Conservation (phyloP, 805 yeast genomes). For the Starmerella sp. region DNA sequence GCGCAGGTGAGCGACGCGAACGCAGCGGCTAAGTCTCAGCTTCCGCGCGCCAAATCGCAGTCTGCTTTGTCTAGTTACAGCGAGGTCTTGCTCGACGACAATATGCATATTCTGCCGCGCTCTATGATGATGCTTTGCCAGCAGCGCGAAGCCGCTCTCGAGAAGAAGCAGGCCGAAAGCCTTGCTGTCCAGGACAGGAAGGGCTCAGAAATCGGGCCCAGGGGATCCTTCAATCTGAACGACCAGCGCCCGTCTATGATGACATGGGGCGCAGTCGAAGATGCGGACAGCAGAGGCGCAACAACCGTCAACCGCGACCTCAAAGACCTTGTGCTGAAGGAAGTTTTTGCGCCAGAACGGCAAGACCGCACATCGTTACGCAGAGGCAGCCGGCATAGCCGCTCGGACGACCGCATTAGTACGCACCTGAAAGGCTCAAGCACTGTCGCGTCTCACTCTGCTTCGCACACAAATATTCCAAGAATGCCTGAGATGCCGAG, state of each 20-base stretch:
- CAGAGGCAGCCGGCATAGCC: background rate
- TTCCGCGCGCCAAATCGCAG: constrained; percentile 24
- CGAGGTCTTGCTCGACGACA: constrained; percentile 86
- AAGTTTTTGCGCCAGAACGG: constrained; percentile 49
- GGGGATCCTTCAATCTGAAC: constrained; percentile 20
- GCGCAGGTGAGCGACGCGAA: background rate
- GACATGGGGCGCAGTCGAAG: constrained; percentile 15
- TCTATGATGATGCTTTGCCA: constrained; percentile 33
- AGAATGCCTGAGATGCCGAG: background rate
- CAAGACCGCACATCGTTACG: background rate
- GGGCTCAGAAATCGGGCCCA: constrained; percentile 10
- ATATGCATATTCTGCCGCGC: constrained; percentile 81
- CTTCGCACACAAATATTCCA: background rate
- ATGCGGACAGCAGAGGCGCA: constrained; percentile 34
- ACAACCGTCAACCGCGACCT: constrained; percentile 61
- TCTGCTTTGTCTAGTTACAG: constrained; percentile 31
- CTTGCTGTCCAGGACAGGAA: background rate
- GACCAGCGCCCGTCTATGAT: constrained; percentile 23
- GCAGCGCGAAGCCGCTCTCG: background rate
- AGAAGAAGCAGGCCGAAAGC: background rate
- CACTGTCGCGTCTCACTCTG: background rate
- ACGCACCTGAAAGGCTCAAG: background rate
- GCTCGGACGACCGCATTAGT: background rate
- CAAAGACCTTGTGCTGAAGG: constrained; percentile 58
- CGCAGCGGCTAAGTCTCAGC: background rate